A percentile compares a stretch with the other conserved stretches of the same genome.
Evolutionary conservation across 1,284 basidiomycete genomes (phyloP).

Genomic region (Boletellus dicymbophilus): DNA sequence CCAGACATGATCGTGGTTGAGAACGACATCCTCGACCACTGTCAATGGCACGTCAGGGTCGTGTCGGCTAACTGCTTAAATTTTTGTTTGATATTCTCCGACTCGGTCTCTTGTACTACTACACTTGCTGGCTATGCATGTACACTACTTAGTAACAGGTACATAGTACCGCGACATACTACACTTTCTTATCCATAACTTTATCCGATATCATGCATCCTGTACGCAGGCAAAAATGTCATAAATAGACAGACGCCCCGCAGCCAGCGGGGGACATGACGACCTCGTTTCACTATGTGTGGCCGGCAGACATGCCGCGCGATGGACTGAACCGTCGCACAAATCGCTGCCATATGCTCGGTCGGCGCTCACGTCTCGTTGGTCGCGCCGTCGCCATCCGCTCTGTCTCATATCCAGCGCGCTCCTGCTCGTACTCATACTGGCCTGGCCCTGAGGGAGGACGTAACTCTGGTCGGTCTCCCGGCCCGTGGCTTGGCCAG

Average conservation of each 20-base stretch:
- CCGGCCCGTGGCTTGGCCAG: conserved; percentile 1
- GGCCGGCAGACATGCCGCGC: conserved; percentile 18
- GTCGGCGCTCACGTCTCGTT: conserved; percentile 18
- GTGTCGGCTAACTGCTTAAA: too few species aligned
- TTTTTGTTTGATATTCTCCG: too few species aligned
- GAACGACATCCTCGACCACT: too few species aligned
- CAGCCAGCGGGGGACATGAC: neutral
- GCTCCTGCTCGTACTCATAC: conserved; percentile 6
- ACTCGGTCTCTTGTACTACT: too few species aligned
- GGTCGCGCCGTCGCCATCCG: conserved; percentile 1
- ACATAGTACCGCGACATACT: too few species aligned
- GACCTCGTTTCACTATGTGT: conserved; percentile 13
- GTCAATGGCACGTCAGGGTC: too few species aligned
- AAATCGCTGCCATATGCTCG: conserved; percentile 27
- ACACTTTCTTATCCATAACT: neutral
- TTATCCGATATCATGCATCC: neutral
- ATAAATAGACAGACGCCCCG: neutral
- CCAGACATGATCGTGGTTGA: neutral
- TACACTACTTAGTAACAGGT: too few species aligned
- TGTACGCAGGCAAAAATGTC: neutral
- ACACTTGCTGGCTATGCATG: too few species aligned
- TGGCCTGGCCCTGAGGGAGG: conserved; percentile 2
- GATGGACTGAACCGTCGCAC: conserved; percentile 27
- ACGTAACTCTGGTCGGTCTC: conserved; percentile 9
- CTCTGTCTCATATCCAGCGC: neutral